Evolutionary conservation across 345 rosid species (phyloP).

Genomic region (Excoecaria agallocha): DNA sequence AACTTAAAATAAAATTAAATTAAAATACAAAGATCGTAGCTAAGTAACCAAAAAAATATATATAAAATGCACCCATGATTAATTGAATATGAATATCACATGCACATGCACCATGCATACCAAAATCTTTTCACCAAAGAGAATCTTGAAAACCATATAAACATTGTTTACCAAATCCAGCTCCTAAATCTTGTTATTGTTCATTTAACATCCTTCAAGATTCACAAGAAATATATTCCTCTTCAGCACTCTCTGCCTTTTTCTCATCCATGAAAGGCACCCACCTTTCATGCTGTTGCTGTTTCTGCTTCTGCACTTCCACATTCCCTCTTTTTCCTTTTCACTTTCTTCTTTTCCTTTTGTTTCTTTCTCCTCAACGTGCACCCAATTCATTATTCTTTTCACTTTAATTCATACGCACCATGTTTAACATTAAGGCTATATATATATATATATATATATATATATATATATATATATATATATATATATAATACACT

Average conservation of each 20-base stretch:
- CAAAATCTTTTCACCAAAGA: neutral
- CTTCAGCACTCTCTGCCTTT: constrained; percentile 44
- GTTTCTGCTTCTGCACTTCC: constrained; percentile 32
- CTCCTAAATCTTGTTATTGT: constrained; percentile 16
- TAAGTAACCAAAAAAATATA: constrained; percentile 6
- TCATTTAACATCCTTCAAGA: constrained; percentile 27
- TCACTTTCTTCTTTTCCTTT: constrained; percentile 28
- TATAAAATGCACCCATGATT: too few relatives aligned
- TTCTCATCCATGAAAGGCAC: constrained; percentile 69
- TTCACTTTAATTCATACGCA: neutral
- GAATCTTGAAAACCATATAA: constrained; percentile 9
- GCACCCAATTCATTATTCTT: constrained; percentile 9
- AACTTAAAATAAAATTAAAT: too few relatives aligned
- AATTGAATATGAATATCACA: too few relatives aligned
- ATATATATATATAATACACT: too few relatives aligned
- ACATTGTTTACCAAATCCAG: neutral
- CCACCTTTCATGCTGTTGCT: constrained; percentile 38
- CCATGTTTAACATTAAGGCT: too few relatives aligned
- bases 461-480: too few relatives aligned
- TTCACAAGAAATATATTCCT: constrained; percentile 40
- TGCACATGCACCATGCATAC: neutral
- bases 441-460: too few relatives aligned
- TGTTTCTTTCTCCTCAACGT: constrained; percentile 40
- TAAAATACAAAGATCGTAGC: too few relatives aligned
- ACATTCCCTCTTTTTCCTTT: constrained; percentile 15